Evolutionary conservation across 352 stramenopile species (phyloP).

Genomic region (Phytopythium helicoides): DNA sequence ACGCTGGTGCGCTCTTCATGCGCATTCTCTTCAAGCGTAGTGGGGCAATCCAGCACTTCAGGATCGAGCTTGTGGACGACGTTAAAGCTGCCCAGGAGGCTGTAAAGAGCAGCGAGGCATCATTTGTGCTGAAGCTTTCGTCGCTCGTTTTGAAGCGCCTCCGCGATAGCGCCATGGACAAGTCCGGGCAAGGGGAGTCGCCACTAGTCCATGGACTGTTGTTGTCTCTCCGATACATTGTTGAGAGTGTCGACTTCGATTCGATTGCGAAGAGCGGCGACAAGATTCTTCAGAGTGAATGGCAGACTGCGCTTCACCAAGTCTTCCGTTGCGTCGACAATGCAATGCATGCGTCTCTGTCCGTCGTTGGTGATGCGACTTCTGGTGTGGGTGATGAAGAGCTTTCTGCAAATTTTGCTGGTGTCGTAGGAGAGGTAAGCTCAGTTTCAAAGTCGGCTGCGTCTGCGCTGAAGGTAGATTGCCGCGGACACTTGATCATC

Average conservation of each 20-base stretch:
- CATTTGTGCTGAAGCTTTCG: conserved; percentile 59
- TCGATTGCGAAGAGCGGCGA: conserved; percentile 18
- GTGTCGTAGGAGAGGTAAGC: conserved; percentile 67
- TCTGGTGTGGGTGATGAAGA: conserved; percentile 60
- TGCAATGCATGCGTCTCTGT: conserved; percentile 63
- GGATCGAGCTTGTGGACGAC: conserved; percentile 28
- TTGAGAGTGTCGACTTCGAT: conserved; percentile 59
- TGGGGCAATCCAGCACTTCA: conserved; percentile 36
- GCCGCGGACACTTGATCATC: conserved; percentile 73
- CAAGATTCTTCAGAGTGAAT: conserved; percentile 19
- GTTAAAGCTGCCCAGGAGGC: conserved; percentile 4
- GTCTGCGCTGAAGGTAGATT: conserved; percentile 74
- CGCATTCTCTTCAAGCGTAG: conserved; percentile 69
- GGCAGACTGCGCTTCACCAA: conserved; percentile 38
- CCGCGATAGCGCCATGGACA: conserved; percentile 16
- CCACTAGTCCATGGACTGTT: conserved; percentile 76
- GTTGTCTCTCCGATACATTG: conserved; percentile 70
- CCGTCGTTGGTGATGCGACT: conserved; percentile 73
- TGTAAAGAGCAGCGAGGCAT: conserved; percentile 22
- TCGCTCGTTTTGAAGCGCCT: conserved; percentile 47
- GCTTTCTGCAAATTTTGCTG: conserved; percentile 59
- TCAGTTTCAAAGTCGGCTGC: conserved; percentile 41
- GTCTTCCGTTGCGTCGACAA: conserved; percentile 55
- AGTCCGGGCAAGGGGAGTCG: conserved; percentile 41
- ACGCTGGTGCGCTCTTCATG: conserved; percentile 86